Conservation (phyloP, 345 rosid genomes). For the Citrus reticulata region DNA sequence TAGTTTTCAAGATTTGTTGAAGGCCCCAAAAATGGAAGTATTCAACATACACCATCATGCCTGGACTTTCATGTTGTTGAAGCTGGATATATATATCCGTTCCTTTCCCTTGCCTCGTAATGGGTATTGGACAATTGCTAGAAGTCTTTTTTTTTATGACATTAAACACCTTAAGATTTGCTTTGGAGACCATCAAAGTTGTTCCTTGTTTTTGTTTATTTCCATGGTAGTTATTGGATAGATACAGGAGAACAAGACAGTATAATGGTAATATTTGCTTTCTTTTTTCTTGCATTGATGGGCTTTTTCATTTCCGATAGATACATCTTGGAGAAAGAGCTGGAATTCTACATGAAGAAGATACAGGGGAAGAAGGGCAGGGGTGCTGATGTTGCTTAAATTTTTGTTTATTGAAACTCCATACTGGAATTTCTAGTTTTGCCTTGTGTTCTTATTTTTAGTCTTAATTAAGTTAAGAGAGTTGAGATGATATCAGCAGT, state of each 20-base stretch:
- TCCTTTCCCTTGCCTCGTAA: neutral
- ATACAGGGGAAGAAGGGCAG: slow-evolving; percentile 86
- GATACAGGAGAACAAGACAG: neutral
- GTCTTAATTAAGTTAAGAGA: neutral
- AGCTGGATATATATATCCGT: neutral
- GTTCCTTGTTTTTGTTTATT: no score
- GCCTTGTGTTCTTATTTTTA: neutral
- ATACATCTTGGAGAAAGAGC: slow-evolving; percentile 63
- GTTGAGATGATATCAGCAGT: slow-evolving; percentile 1
- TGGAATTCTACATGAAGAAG: slow-evolving; percentile 82
- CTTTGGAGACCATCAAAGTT: no score
- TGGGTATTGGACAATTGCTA: neutral
- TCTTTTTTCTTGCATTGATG: neutral
- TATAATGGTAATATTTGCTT: neutral
- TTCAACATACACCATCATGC: no score
- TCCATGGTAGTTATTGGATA: neutral
- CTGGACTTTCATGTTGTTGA: no score
- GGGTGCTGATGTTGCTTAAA: slow-evolving; percentile 62
- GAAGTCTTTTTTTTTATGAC: neutral
- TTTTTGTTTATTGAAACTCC: neutral
- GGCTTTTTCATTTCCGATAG: slow-evolving; percentile 26
- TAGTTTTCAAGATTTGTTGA: neutral
- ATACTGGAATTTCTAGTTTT: neutral
- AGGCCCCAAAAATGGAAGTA: neutral
- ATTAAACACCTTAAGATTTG: neutral